Evolutionary conservation across 768 basidiomycete genomes (phyloP), one percentile per base, ranked within the genome.

Genomic region (Mycena epipterygia): DNA sequence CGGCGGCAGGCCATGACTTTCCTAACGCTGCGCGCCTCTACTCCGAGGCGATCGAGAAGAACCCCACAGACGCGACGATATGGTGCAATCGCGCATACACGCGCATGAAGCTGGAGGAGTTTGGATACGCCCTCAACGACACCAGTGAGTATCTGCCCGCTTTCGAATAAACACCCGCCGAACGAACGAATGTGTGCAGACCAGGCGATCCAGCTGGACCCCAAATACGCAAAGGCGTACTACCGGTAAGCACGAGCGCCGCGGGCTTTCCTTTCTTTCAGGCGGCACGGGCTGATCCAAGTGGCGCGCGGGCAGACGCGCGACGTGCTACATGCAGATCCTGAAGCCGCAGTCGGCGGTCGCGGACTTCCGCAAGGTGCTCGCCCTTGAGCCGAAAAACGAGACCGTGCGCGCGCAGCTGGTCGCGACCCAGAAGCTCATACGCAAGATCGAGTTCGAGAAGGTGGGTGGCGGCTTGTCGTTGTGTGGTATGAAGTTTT

Each of bases 61-160:
- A 99, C 78, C 96, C 96, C 0, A 84, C 85, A 64, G 97, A 98
- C 75, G 84, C 96, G 60, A 96, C 95, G 17, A 81, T 97, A 60
- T 99, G 95, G 93, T 96, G 93, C 78, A 99, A 99, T 81, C 89
- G 97, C 41, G 96, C 98, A 2, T 94, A 95, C 81, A 89, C 94
- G 17, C 89, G 97, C 58, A 95, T 97, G 81, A 98, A 95, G 83
- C 81, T 99, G 64, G 94, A 99, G 80, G 88, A 99, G 82, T 93
- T 93, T 76, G 98, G 98, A 4, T 96, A 96, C 77, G 98, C 96
- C 19, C 88, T 97, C 30, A 83, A 85, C 32, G 97, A 98, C 84
- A 90, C 95, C 46, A 89, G 96, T 96, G 76, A 79, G 93, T 88
- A 55, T 61, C 41, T n/a, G n/a, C 51, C 25, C 44, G 59, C 61